phyloP scores from a whole-genome alignment of 1,284 basidiomycete genomes.

The Farysia itapuensis region DNA sequence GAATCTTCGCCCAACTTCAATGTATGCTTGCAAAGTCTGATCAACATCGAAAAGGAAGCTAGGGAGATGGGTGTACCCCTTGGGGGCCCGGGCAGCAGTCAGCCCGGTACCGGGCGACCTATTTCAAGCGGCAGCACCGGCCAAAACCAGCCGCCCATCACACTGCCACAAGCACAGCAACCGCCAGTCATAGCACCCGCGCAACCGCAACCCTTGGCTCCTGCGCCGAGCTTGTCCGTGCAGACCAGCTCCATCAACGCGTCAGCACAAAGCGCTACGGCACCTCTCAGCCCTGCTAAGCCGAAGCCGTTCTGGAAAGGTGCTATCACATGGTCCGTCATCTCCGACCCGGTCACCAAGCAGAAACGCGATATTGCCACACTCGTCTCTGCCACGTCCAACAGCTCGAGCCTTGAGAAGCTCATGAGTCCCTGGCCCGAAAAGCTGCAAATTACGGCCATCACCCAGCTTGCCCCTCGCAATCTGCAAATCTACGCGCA shows the following conservation, averaged over 20 bases:
- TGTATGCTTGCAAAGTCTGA: conserved; percentile 37
- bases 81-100: conserved; percentile 30
- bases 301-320: conserved; percentile 46
- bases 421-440: conserved; percentile 36
- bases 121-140: conserved; percentile 17
- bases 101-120: conserved; percentile 4
- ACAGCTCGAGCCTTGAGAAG: conserved; percentile 11
- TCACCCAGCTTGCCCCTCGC: conserved; percentile 28
- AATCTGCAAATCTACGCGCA: conserved; percentile 38
- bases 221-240: neutral
- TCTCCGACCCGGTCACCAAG: conserved; percentile 24
- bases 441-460: conserved; percentile 37
- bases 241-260: neutral
- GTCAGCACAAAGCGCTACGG: neutral
- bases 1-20: conserved; percentile 40
- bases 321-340: conserved; percentile 42
- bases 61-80: conserved; percentile 41
- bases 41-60: conserved; percentile 51
- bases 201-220: neutral
- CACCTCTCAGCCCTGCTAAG: conserved; percentile 9
- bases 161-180: neutral
- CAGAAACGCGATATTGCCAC: conserved; percentile 36
- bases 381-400: conserved; percentile 39
- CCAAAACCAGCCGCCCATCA: neutral
- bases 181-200: neutral